Conservation (phyloP, 768 basidiomycete species). For the Lactarius indigo region DNA sequence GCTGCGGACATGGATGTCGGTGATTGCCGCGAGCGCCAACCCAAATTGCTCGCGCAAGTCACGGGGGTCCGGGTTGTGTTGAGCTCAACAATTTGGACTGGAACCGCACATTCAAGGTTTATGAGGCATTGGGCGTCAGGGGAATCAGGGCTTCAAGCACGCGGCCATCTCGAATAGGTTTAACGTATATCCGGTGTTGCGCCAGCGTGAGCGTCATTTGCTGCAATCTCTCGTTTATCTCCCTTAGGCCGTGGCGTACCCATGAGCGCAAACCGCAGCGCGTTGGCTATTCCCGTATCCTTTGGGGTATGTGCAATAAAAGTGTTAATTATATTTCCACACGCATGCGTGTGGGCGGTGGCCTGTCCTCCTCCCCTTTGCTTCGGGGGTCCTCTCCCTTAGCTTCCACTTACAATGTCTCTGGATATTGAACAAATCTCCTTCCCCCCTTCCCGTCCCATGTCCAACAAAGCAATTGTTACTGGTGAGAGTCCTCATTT, state of each 20-base stretch:
- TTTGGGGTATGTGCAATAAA: too few species aligned
- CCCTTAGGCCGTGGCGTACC: not conserved
- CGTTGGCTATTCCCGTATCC: too few species aligned
- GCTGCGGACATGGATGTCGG: too few species aligned
- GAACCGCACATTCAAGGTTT: not conserved
- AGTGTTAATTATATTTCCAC: not conserved
- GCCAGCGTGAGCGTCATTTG: too few species aligned
- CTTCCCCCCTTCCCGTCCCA: not conserved
- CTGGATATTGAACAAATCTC: not conserved
- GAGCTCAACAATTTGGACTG: not conserved
- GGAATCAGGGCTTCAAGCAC: not conserved
- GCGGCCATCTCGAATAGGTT: not conserved
- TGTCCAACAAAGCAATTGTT: not conserved
- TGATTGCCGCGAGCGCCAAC: too few species aligned
- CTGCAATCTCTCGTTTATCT: not conserved
- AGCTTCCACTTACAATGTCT: not conserved
- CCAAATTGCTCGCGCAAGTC: too few species aligned
- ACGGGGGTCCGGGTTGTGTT: too few species aligned
- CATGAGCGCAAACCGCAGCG: too few species aligned
- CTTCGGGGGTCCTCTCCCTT: not conserved
- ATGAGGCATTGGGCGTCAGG: not conserved
- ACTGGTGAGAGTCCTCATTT: not conserved
- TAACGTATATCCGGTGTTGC: not conserved
- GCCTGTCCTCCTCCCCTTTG: not conserved
- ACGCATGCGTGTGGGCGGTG: not conserved